A percentile compares a stretch with the other conserved stretches of the same genome.
phyloP scores from a whole-genome alignment of 108 stramenopile species.

The Nitzschia inconspicua region DNA sequence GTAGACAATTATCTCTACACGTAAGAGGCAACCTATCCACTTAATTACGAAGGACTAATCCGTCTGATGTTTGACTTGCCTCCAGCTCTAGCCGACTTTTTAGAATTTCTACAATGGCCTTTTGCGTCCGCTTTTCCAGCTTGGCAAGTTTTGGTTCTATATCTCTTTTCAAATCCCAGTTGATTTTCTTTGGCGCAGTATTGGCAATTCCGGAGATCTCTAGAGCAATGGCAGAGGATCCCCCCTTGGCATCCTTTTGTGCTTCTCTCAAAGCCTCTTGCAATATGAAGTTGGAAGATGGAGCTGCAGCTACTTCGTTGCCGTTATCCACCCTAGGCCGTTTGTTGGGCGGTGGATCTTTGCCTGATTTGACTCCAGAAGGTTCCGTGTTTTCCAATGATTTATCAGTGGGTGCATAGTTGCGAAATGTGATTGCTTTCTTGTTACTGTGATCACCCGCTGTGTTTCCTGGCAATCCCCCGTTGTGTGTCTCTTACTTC shows the following conservation, averaged over 20 bases:
- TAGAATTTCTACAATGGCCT: constrained; percentile 69
- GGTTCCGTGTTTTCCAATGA: constrained; percentile 8
- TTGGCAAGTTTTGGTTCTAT: constrained; percentile 61
- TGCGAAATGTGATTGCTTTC: constrained; percentile 45
- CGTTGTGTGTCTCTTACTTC: too few relatives aligned
- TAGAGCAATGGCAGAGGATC: background rate
- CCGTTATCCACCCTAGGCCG: background rate
- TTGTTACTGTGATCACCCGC: constrained; percentile 4
- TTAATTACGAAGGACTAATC: too few relatives aligned
- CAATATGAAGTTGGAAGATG: constrained; percentile 33
- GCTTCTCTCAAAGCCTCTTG: constrained; percentile 58
- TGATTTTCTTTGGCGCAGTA: constrained; percentile 68
- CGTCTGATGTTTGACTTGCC: too few relatives aligned
- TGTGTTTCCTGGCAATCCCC: too few relatives aligned
- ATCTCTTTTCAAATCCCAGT: constrained; percentile 87
- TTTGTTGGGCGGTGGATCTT: constrained; percentile 12
- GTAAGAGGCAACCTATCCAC: too few relatives aligned
- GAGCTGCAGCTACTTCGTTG: background rate
- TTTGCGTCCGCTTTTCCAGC: constrained; percentile 73
- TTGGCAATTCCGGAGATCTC: background rate
- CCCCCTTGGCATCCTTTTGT: constrained; percentile 24
- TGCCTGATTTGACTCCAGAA: constrained; percentile 15
- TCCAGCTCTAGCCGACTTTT: constrained; percentile 68
- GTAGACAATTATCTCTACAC: too few relatives aligned
- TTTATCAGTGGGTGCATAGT: constrained; percentile 64